These are phyloP conservation scores for Huiozyma naganishii DNA, from an alignment of 805 yeast genomes.

Conservation along the genomic window DNA sequence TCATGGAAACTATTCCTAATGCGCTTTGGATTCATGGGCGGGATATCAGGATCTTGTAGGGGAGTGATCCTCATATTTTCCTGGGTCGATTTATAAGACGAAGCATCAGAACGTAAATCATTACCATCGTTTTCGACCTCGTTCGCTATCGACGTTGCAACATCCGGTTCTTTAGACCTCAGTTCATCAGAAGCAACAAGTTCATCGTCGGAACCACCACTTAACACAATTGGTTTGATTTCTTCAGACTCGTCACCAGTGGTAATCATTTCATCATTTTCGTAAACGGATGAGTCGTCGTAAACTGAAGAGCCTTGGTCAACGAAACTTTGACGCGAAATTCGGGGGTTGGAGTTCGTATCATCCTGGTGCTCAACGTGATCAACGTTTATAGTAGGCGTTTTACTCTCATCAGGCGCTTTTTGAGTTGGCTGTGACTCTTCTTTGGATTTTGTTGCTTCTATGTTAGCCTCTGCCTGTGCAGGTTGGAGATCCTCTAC, in stretches of 20 bases:
- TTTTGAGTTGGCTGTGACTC: too few relatives aligned
- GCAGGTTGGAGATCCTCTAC: too few relatives aligned
- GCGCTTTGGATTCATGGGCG: constrained; percentile 2
- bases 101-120: background rate
- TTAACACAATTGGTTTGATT: background rate
- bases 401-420: too few relatives aligned
- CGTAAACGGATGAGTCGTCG: background rate
- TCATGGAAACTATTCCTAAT: background rate
- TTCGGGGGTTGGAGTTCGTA: background rate
- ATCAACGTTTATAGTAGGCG: background rate
- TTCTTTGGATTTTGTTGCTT: too few relatives aligned
- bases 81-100: constrained; percentile 2
- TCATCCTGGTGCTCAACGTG: background rate
- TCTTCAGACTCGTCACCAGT: background rate
- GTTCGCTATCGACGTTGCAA: background rate
- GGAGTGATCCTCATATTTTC: constrained; percentile 1
- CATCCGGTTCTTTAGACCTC: background rate
- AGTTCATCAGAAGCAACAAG: background rate
- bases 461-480: too few relatives aligned
- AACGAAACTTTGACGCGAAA: too few relatives aligned
- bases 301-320: background rate
- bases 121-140: background rate
- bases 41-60: constrained; percentile 2
- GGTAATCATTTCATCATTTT: background rate
- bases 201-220: background rate